Evolutionary conservation across 1,284 basidiomycete species (phyloP).

Genomic region (Malassezia nana): DNA sequence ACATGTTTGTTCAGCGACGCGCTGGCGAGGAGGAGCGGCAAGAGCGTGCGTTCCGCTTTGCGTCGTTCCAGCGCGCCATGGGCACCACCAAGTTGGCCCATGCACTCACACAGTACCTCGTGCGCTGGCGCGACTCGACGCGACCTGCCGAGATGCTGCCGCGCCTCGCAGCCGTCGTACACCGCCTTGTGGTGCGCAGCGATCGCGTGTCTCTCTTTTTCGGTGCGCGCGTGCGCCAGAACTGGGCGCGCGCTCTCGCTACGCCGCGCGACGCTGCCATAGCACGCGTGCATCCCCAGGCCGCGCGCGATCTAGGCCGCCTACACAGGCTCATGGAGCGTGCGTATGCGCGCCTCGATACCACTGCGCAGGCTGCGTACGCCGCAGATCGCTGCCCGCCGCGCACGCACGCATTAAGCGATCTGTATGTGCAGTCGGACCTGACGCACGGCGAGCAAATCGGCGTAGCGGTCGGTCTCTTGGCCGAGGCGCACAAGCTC

Average conservation of each 20-base stretch:
- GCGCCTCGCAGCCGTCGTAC: slow-evolving; percentile 36
- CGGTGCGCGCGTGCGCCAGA: slow-evolving; percentile 20
- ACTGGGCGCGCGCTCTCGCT: slow-evolving; percentile 21
- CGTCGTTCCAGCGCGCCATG: slow-evolving; percentile 38
- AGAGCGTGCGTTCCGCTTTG: slow-evolving; percentile 42
- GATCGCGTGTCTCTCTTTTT: slow-evolving; percentile 33
- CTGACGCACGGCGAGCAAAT: slow-evolving; percentile 29
- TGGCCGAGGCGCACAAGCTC: slow-evolving; percentile 40
- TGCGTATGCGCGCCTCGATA: slow-evolving; percentile 36
- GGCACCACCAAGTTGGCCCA: slow-evolving; percentile 32
- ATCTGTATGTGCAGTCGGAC: slow-evolving; percentile 34
- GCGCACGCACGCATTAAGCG: slow-evolving; percentile 5
- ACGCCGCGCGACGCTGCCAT: slow-evolving; percentile 20
- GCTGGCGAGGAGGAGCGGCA: slow-evolving; percentile 20
- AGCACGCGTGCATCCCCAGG: slow-evolving; percentile 16
- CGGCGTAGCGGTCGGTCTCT: slow-evolving; percentile 39
- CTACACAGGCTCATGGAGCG: slow-evolving; percentile 34
- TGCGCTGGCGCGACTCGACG: slow-evolving; percentile 34
- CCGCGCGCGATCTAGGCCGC: slow-evolving; percentile 28
- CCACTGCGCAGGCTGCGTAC: slow-evolving; percentile 32
- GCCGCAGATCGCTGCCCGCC: slow-evolving; percentile 28
- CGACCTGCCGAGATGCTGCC: slow-evolving; percentile 29
- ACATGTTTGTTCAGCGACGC: slow-evolving; percentile 39
- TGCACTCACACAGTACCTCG: slow-evolving; percentile 34
- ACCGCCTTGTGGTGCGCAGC: slow-evolving; percentile 40